Base-by-base conservation (phyloP, 805 yeast species). In the Kodamaea fukazawae region DNA sequence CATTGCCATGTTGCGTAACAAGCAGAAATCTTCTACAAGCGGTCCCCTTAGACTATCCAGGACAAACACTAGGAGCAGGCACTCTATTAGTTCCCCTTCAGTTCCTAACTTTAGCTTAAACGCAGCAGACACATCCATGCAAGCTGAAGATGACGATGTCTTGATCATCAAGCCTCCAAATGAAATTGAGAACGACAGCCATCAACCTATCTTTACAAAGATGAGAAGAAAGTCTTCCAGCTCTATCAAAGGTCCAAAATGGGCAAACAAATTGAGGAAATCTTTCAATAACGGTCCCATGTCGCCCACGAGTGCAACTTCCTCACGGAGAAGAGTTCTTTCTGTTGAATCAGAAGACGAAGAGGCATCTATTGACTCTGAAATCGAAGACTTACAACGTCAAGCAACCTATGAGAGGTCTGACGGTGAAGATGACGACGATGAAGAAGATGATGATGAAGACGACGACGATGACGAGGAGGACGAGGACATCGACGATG, bases 91-190 rank as follows among this genome's bases (percentile, higher is more conserved):
- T 8, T 20, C 23, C 23, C 23, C 23, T 8, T 20, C 8, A 8
- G 23, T 20, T 20, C 23, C 23, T 20, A 20, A 20, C 23, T 20
- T 20, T 20, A 20, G 8, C 8, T 20, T 20, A 20, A 20, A 18
- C 9, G 27, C 3, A 12, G 27, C 37, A 13, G 37, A 29, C 16
- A 14, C 14, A 26, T 32, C 34, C 42, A 37, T 20, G 23, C 23
- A 20, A 20, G 23, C 23, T 20, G 83, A 79, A 26, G 78, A 81
- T 27, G 95, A 91, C 0, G 93, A 91, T 4, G 89, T 91, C 1
- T 61, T 88, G 26, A 78, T 83, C 6, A 83, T 89, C 32, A 75
- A 75, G 44, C 82, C 93, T 0, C 96, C 98, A 1, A 76, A 83
- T 13, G 95, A 83, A 50, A 67, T 84, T 44, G 85, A 74, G 50